Percentiles rank a stretch among this genome's conserved stretches.
phyloP scores from a whole-genome alignment of 1,284 basidiomycete genomes.

The Irpex sp. region DNA sequence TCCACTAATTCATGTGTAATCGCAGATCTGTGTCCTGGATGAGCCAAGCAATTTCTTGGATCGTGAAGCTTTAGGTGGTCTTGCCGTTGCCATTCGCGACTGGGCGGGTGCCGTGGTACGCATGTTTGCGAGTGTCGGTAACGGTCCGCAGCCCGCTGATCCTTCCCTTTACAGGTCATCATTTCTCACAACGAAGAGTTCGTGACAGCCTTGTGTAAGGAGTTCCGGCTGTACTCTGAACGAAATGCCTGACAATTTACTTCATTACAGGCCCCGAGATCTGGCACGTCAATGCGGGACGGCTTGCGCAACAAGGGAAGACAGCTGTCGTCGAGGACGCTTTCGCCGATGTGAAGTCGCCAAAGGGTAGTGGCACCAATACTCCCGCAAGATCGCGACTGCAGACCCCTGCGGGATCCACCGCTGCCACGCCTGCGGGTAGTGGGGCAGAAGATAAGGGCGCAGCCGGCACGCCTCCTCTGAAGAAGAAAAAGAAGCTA shows the following conservation, averaged over 20 bases:
- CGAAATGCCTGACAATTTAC: constrained; percentile 4
- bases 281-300: constrained; percentile 79
- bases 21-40: constrained; percentile 74
- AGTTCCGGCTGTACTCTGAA: constrained; percentile 5
- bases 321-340: constrained; percentile 78
- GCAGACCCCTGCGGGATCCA: constrained; percentile 62
- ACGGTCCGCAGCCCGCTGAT: constrained; percentile 18
- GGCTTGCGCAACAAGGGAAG: constrained; percentile 88
- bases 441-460: constrained; percentile 65
- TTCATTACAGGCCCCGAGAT: constrained; percentile 64
- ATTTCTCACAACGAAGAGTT: constrained; percentile 97
- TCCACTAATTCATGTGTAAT: background rate
- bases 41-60: constrained; percentile 99
- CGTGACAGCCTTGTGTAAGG: constrained; percentile 80
- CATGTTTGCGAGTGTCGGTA: constrained; percentile 17
- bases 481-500: constrained; percentile 87
- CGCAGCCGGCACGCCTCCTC: constrained; percentile 35
- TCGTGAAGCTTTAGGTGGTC: constrained; percentile 84
- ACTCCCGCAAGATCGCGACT: constrained; percentile 64
- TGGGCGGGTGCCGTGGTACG: constrained; percentile 93
- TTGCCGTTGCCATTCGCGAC: constrained; percentile 94
- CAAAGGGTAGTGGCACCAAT: constrained; percentile 66
- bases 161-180: constrained; percentile 60
- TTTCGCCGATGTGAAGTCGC: constrained; percentile 56
- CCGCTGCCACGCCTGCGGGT: constrained; percentile 62